phyloP scores from a whole-genome alignment of 805 yeast genomes.

The Metschnikowia vanudenii region DNA sequence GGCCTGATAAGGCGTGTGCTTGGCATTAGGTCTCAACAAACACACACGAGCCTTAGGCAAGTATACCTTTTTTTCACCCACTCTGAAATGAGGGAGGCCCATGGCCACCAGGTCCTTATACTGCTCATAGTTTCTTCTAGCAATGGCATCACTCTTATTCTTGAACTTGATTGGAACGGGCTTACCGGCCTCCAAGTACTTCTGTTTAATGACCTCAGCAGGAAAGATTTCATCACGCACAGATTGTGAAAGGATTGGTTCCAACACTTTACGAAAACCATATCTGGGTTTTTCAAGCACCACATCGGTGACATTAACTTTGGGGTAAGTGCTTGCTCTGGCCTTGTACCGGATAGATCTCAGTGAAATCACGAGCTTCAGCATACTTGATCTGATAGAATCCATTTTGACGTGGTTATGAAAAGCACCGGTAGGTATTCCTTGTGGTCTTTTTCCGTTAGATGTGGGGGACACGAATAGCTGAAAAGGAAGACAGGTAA shows the following conservation, averaged over 20 bases:
- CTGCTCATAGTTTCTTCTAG: conserved; percentile 38
- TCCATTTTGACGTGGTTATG: conserved; percentile 1
- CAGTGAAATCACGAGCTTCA: conserved; percentile 9
- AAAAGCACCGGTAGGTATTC: neutral
- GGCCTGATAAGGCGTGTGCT: conserved; percentile 96
- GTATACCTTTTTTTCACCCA: conserved; percentile 73
- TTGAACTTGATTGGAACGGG: conserved; percentile 43
- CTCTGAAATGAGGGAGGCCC: conserved; percentile 75
- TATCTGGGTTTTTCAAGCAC: conserved; percentile 36
- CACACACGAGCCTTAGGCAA: conserved; percentile 85
- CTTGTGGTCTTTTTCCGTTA: neutral
- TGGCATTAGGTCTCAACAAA: conserved; percentile 87
- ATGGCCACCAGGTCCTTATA: conserved; percentile 52
- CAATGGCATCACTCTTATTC: conserved; percentile 34
- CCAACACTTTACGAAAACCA: conserved; percentile 40
- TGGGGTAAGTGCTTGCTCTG: conserved; percentile 35
- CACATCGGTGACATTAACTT: conserved; percentile 40
- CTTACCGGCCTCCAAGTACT: conserved; percentile 38
- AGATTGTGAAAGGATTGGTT: conserved; percentile 38
- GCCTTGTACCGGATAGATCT: conserved; percentile 31
- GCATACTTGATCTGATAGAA: conserved; percentile 6
- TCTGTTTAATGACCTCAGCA: conserved; percentile 31
- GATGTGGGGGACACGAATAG: neutral
- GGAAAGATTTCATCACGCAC: conserved; percentile 44
- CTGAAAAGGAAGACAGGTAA: too few species aligned